phyloP scores from a whole-genome alignment of 169 alveolate genomes.

The Eimeria mitis region DNA sequence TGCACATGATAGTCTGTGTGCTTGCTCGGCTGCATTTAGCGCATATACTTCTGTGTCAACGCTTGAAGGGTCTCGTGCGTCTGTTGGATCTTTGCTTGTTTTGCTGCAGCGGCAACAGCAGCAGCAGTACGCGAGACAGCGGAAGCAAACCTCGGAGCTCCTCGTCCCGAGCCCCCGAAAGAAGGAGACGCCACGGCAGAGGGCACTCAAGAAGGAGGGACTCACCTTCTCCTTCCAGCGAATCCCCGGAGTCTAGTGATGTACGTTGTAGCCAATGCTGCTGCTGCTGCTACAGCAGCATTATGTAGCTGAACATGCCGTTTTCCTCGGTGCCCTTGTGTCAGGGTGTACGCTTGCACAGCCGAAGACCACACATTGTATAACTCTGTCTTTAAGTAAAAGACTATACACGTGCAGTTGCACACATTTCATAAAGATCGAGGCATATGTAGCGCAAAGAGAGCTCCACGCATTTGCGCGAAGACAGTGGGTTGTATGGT shows the following conservation, averaged over 20 bases:
- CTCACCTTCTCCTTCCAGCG: conserved; percentile 60
- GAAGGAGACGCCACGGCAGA: conserved; percentile 64
- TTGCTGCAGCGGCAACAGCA: conserved; percentile 44
- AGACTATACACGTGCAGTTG: background rate
- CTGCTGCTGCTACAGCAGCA: background rate
- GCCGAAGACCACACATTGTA: background rate
- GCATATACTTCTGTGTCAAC: background rate
- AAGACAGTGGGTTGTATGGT: background rate
- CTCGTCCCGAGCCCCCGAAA: conserved; percentile 35
- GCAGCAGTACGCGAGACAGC: conserved; percentile 49
- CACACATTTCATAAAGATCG: background rate
- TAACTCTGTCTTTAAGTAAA: background rate
- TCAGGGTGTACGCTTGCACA: background rate
- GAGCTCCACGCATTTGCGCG: background rate
- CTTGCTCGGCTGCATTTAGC: background rate
- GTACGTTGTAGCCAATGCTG: conserved; percentile 1
- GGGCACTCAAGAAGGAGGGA: conserved; percentile 57
- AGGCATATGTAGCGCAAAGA: background rate
- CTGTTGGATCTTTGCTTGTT: background rate
- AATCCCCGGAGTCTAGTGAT: conserved; percentile 53
- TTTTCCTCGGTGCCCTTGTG: background rate
- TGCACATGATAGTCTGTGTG: background rate
- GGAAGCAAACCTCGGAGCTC: conserved; percentile 43
- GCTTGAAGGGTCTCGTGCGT: background rate
- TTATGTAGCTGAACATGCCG: background rate